Percentiles rank a stretch among this genome's conserved stretches.
Evolutionary conservation across 306 rosid species (phyloP).

Genomic region (Potentilla sterilis): DNA sequence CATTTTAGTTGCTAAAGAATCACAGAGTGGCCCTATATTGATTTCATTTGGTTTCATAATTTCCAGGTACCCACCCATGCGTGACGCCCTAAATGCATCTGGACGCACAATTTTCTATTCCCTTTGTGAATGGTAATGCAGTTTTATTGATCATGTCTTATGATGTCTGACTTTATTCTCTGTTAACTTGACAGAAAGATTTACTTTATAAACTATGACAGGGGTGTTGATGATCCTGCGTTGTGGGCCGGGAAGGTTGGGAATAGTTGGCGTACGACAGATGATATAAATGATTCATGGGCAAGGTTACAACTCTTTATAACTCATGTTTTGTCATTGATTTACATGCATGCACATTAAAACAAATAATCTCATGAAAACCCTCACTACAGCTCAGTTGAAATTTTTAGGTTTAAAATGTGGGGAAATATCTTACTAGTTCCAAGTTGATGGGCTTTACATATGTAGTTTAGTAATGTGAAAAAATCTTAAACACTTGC

Average conservation of each 20-base stretch:
- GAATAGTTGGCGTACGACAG: conserved; percentile 98
- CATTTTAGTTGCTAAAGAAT: conserved; percentile 14
- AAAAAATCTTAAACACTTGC: neutral
- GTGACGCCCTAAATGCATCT: conserved; percentile 74
- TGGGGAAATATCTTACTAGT: neutral
- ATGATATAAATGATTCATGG: conserved; percentile 90
- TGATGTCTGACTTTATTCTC: conserved; percentile 22
- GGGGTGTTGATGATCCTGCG: conserved; percentile 95
- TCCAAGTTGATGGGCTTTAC: conserved; percentile 1
- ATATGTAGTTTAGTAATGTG: neutral
- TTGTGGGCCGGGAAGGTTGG: conserved; percentile 91
- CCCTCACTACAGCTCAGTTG: neutral
- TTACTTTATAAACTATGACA: conserved; percentile 23
- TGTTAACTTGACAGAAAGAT: conserved; percentile 14
- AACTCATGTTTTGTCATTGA: conserved; percentile 13
- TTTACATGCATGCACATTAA: conserved; percentile 3
- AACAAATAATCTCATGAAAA: neutral
- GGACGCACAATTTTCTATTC: conserved; percentile 77
- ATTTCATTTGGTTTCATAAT: conserved; percentile 30
- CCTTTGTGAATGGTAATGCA: conserved; percentile 77
- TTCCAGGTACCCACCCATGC: conserved; percentile 95
- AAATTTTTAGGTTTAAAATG: neutral
- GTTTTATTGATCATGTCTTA: conserved; percentile 10
- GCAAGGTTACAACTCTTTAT: conserved; percentile 63
- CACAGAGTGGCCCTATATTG: conserved; percentile 22